Base-by-base conservation (phyloP, 495 filamentous ascomycete species). In the Parathielavia appendiculata region DNA sequence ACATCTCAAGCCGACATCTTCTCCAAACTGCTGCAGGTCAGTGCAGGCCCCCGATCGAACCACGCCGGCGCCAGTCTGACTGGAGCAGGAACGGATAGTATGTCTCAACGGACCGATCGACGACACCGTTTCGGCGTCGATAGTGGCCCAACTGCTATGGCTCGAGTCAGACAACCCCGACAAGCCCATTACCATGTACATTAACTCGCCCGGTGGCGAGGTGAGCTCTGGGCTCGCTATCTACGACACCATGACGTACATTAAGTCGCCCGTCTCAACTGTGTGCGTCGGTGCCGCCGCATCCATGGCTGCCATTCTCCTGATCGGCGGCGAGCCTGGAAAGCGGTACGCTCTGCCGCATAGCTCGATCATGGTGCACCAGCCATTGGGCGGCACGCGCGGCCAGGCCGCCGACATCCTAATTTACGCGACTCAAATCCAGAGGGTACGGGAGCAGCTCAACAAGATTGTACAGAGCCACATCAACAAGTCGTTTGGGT, bases 231-330 rank as follows among this genome's bases (percentile, higher is more conserved):
- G 93, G 7, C 81, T 98, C 32, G 92, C 93, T 47, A 97, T 98
- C 68, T 98, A 98, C 78, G 93, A 98, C 72, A 97, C 95, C 50
- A 98, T 98, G 92, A 86, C 86, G 59, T 98, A 97, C 75, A 97
- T 98, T 73, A 83, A 84, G 59, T 88, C 88, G 5, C 90, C 93
- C 11, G 90, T 97, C 5, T 87, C 85, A 43, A 98, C 93, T 4
- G 95, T 97, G 61, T 97, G 95, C 70, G 81, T 97, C 22, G 93
- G 93, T 6, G 91, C 95, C 70, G 93, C 93, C 0, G 92, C 93
- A 5, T 90, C 86, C 19, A 98, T 98, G 93, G 93, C 92, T 51
- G 90, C 86, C 2, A 79, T 97, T 20, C 80, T 98, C 0, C 83
- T 98, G 5, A 86, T 87, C 56, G 93, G 93, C 41, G 93, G 93